phyloP scores from a whole-genome alignment of 1,139 yeast genomes.

The Kodamaea alishanica region DNA sequence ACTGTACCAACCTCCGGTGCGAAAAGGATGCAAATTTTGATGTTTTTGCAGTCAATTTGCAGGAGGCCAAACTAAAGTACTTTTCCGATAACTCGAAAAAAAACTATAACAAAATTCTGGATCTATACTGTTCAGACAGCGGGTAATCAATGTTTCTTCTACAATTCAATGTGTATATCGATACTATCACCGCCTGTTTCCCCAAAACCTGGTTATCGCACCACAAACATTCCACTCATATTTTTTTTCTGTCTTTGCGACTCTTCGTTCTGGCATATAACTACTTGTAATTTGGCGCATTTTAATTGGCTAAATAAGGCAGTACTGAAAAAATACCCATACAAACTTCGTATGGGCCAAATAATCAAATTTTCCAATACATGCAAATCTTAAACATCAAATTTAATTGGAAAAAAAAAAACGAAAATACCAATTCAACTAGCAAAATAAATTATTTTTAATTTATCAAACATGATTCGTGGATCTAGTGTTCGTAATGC shows the following conservation, averaged over 20 bases:
- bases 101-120: too few species aligned
- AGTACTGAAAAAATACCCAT: constrained; percentile 11
- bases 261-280: constrained; percentile 9
- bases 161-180: too few species aligned
- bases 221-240: too few species aligned
- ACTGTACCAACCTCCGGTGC: too few species aligned
- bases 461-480: constrained; percentile 30
- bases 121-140: too few species aligned
- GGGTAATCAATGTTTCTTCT: too few species aligned
- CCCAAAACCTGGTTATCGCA: too few species aligned
- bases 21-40: constrained; percentile 2
- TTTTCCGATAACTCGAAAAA: too few species aligned
- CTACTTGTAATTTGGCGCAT: constrained; percentile 9
- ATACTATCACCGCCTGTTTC: too few species aligned
- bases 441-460: not conserved
- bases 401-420: constrained; percentile 2
- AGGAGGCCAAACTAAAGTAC: constrained; percentile 8
- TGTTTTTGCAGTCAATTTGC: constrained; percentile 13
- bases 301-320: constrained; percentile 15
- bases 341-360: constrained; percentile 1
- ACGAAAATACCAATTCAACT: constrained; percentile 2
- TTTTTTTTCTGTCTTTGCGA: too few species aligned
- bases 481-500: constrained; percentile 34
- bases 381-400: not conserved
- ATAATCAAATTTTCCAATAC: not conserved